These are phyloP conservation scores for Aspergillus uvarum DNA, from an alignment of 2,329 filamentous ascomycete species.

Conservation along the genomic window DNA sequence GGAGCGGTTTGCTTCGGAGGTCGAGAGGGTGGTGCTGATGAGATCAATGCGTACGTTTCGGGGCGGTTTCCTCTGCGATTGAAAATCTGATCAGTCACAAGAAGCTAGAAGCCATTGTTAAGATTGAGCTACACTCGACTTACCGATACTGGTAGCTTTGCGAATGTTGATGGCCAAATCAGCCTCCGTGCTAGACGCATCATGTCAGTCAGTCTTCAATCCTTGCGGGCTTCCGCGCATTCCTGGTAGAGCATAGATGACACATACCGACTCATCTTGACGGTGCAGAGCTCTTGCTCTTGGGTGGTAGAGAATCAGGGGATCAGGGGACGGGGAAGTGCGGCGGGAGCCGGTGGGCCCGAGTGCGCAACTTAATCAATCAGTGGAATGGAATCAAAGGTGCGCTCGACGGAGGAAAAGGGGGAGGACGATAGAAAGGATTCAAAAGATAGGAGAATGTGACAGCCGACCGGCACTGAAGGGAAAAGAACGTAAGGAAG, in stretches of 20 bases:
- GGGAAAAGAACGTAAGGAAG: conserved; percentile 10
- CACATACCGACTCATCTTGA: conserved; percentile 62
- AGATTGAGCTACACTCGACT: conserved; percentile 19
- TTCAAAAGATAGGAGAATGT: not conserved
- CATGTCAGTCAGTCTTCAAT: conserved; percentile 6
- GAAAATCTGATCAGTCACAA: conserved; percentile 19
- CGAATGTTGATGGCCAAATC: conserved; percentile 66
- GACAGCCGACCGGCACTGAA: not conserved
- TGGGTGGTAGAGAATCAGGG: conserved; percentile 23
- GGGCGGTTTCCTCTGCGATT: conserved; percentile 60
- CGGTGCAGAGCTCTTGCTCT: conserved; percentile 42
- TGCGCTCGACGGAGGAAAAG: conserved; percentile 6
- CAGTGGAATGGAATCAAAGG: conserved; percentile 13
- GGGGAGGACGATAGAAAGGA: conserved; percentile 13
- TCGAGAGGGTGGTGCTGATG: conserved; percentile 4
- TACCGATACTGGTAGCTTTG: conserved; percentile 65
- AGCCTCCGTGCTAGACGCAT: conserved; percentile 54
- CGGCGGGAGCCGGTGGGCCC: conserved; percentile 22
- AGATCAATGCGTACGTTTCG: conserved; percentile 55
- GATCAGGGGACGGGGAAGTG: conserved; percentile 17
- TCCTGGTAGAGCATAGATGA: not conserved
- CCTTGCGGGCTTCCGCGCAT: not conserved
- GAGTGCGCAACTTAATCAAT: conserved; percentile 22
- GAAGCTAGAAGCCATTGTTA: not conserved
- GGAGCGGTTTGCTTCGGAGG: conserved; percentile 6